Evolutionary conservation across 2,329 filamentous ascomycete genomes (phyloP).

Genomic region (Apiospora koreana): DNA sequence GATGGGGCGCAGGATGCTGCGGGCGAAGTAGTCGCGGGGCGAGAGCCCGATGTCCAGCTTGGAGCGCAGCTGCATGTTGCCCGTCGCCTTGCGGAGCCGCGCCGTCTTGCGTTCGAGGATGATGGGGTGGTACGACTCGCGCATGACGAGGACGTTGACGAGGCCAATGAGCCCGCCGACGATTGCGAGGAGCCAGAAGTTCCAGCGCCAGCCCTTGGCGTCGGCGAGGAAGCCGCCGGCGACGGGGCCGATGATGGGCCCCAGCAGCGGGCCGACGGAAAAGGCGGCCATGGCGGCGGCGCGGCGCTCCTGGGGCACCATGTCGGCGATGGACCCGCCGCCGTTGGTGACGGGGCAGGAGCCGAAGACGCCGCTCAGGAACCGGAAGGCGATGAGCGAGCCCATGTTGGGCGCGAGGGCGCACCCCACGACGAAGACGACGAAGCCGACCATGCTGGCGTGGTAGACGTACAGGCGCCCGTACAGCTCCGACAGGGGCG

Average conservation of each 20-base stretch:
- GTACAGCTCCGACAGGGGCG: conserved; percentile 59
- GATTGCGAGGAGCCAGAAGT: conserved; percentile 38
- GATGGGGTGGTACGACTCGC: conserved; percentile 40
- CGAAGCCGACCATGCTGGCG: conserved; percentile 43
- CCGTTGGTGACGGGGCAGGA: conserved; percentile 65
- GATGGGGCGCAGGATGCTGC: conserved; percentile 36
- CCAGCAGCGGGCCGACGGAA: conserved; percentile 34
- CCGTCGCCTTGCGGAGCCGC: conserved; percentile 44
- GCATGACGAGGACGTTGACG: conserved; percentile 32
- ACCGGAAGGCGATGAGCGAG: conserved; percentile 58
- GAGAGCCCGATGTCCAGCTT: conserved; percentile 43
- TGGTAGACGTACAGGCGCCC: conserved; percentile 54
- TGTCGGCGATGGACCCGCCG: conserved; percentile 66
- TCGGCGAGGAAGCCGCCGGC: conserved; percentile 35
- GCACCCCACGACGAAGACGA: conserved; percentile 43
- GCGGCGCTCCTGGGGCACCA: conserved; percentile 51
- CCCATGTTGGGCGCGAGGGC: conserved; percentile 52
- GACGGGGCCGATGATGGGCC: conserved; percentile 36
- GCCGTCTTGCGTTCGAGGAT: conserved; percentile 37
- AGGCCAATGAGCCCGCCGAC: conserved; percentile 29
- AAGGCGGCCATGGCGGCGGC: conserved; percentile 49
- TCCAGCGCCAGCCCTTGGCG: conserved; percentile 38
- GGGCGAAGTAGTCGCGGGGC: conserved; percentile 33
- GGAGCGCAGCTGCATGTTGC: conserved; percentile 47
- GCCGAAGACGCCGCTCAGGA: conserved; percentile 64